Base-by-base conservation (phyloP, 2,329 filamentous ascomycete species). In the Aspergillus ruber region DNA sequence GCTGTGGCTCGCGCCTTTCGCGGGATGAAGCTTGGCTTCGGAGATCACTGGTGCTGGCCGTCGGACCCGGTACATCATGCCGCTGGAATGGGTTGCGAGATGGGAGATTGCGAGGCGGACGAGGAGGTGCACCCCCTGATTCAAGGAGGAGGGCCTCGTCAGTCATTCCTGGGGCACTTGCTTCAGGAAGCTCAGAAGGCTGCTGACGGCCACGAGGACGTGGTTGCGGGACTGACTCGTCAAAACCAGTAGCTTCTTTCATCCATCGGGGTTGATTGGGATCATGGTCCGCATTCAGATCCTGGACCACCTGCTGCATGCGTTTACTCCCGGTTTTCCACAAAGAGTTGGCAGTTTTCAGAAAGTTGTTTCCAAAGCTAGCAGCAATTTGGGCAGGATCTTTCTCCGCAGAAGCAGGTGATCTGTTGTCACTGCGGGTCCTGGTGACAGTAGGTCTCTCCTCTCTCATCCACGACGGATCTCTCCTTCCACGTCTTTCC, bases 241-340 rank as follows among this genome's bases (percentile, higher is more conserved):
- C 59, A 33, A 56, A 62, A 21, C 51, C 46, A 38, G 58, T 78
- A 3, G 82, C 78, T 48, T 90, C 86, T 58, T 86, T 83, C 91
- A 98, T 95, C 93, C 93, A 98, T 63, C 88, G 93, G 0, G 93
- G 93, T 63, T 95, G 88, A 60, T 67, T 87, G 2, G 86, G 77
- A 61, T 95, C 90, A 21, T 76, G 74, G n/a, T 83, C 85, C 45
- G 76, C 71, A 57, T 82, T 81, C 50, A 97, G 86, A 13, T 98
- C 93, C 7, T 90, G 84, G 29, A 97, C 87, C 4, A 89, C 91
- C 67, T 93, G 89, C 60, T 95, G 89, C 49, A 97, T 81, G 64
- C 88, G 90, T 69, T 95, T 98, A 62, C 90, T 88, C 0, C 91
- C 84, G 3, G 86, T 88, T 65, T 95, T 98, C 93, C 93, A 98